phyloP scores from a whole-genome alignment of 768 basidiomycete genomes.

The Mycena polygramma region DNA sequence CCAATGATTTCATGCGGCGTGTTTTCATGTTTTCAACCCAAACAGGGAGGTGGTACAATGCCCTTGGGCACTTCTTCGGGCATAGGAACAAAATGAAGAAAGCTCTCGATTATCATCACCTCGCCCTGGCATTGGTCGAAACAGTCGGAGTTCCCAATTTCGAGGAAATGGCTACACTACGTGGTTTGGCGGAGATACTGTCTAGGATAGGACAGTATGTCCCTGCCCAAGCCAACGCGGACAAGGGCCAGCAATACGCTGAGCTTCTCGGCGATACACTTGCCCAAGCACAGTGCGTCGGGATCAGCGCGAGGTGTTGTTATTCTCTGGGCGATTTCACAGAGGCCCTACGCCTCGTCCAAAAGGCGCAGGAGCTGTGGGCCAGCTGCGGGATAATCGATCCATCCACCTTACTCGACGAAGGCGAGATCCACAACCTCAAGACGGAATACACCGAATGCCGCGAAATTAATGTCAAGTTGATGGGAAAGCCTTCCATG shows the following conservation, averaged over 20 bases:
- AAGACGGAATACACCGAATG: not conserved
- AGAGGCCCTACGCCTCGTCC: no score
- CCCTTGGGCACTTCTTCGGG: conserved; percentile 1
- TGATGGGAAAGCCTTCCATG: not conserved
- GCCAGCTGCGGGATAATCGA: not conserved
- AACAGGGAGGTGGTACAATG: conserved; percentile 13
- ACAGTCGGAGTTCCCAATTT: not conserved
- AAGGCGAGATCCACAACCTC: conserved; percentile 2
- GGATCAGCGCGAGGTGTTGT: no score
- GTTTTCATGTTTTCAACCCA: not conserved
- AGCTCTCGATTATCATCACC: not conserved
- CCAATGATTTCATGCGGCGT: no score
- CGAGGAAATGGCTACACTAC: no score
- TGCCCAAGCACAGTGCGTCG: no score
- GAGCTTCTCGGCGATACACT: no score
- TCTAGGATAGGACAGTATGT: no score
- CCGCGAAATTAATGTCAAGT: not conserved
- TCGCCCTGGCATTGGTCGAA: not conserved
- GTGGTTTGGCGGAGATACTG: no score
- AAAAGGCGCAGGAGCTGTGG: not conserved
- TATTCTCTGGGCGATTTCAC: no score
- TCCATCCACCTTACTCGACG: not conserved
- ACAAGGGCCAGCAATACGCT: no score
- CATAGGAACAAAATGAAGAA: not conserved
- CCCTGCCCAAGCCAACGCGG: no score